Conservation (phyloP, 1,284 basidiomycete genomes). For the Rhodotorula sp. region DNA sequence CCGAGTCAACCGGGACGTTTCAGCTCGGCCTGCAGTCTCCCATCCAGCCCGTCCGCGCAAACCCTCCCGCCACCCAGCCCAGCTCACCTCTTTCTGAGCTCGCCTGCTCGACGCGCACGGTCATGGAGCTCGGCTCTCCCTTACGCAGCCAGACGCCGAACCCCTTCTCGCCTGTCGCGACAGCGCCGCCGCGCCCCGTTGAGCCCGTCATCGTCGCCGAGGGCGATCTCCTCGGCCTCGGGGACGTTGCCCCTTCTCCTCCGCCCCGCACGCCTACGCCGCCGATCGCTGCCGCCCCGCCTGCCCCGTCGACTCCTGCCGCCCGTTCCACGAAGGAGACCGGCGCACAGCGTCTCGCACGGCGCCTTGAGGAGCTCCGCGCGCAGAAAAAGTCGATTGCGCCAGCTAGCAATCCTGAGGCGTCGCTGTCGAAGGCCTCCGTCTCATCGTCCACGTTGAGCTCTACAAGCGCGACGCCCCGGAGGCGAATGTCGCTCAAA, state of each 20-base stretch:
- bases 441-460: background rate
- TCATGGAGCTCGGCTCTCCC: background rate
- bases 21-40: conserved; percentile 11
- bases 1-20: conserved; percentile 25
- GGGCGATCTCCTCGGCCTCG: conserved; percentile 17
- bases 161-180: background rate
- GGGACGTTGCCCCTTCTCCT: background rate
- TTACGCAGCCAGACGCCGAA: background rate
- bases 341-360: conserved; percentile 13
- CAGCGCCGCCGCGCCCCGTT: background rate
- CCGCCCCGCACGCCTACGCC: background rate
- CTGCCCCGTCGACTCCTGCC: too few relatives aligned
- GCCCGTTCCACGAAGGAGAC: background rate
- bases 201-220: background rate
- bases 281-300: background rate
- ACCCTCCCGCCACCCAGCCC: background rate
- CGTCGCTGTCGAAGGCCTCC: background rate
- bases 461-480: background rate
- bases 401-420: background rate
- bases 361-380: conserved; percentile 15
- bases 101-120: conserved; percentile 14
- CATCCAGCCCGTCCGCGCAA: background rate
- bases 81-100: background rate
- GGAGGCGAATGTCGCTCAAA: background rate
- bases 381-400: conserved; percentile 3